Conservation (phyloP, 1,284 basidiomycete genomes). For the Bondarzewia mesenterica region DNA sequence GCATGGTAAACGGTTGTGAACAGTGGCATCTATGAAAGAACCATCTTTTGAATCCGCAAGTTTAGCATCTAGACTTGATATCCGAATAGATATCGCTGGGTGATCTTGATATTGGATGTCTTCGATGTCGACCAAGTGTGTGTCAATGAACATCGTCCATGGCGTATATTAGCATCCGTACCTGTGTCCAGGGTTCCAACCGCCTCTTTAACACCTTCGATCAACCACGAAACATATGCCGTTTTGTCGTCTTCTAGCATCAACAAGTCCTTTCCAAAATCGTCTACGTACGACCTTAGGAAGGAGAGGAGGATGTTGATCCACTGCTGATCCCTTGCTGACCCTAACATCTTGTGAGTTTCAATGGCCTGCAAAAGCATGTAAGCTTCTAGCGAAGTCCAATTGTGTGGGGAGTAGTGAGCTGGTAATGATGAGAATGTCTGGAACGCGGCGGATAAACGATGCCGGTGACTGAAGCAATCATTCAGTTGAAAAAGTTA, state of each 20-base stretch:
- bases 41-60: conserved; percentile 57
- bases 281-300: conserved; percentile 56
- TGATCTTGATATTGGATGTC: conserved; percentile 63
- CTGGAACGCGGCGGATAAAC: conserved; percentile 51
- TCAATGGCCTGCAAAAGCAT: conserved; percentile 67
- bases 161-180: conserved; percentile 21
- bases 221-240: conserved; percentile 45
- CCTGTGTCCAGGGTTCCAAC: conserved; percentile 50
- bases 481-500: neutral
- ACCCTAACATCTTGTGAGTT: conserved; percentile 46
- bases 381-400: conserved; percentile 70
- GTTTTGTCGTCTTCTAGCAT: conserved; percentile 41
- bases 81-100: conserved; percentile 48
- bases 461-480: conserved; percentile 53
- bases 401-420: conserved; percentile 73
- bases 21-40: conserved; percentile 43
- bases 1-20: conserved; percentile 65
- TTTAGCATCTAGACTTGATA: conserved; percentile 34
- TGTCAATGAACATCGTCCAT: neutral
- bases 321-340: conserved; percentile 65
- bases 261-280: conserved; percentile 42
- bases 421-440: conserved; percentile 73
- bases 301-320: conserved; percentile 62
- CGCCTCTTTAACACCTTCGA: conserved; percentile 40
- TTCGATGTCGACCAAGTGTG: conserved; percentile 19